Base-by-base conservation (phyloP, 2,329 filamentous ascomycete species). In the Exophiala spinifera region DNA sequence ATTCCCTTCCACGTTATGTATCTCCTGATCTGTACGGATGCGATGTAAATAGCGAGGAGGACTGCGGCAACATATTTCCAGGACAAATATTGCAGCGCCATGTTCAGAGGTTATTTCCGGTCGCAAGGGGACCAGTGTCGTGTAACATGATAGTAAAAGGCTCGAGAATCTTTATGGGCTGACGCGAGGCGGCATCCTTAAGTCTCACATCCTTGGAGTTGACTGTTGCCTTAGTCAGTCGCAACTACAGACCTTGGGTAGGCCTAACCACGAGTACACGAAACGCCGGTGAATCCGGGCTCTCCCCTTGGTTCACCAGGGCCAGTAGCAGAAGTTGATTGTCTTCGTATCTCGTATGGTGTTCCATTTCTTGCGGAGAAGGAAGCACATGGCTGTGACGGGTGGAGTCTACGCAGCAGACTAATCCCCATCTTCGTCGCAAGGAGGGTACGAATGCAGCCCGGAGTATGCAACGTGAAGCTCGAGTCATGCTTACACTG, bases 1-100 rank as follows among this genome's bases (percentile, higher is more conserved):
- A 62, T 49, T 39, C 50, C 46, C 40, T 55, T 46, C 53, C 51
- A 50, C 28, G 55, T 55, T 19, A 51, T 40, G n/a, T 60, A 60
- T 43, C 57, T 52, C 31, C 52, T 46, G 44, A 56, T 21, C 19
- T 57, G 56, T 21, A 60, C 48, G 14, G 55, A 57, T 11, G 46
- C 44, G 13, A 58, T 31, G 17, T 55, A 59, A 3, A 40, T 42
- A 3, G 55, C 33, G 23, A 58, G 49, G 15, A 44, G 14, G 13
- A 39, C 19, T 15, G 52, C 21, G 7, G 40, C 37, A 8, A 55
- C 11, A 37, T 52, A 59, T 52, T 52, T 51, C 59, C 59, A 61
- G 5, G 51, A 53, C n/a, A 54, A 45, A 28, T 48, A 34, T 20
- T 58, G 40, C 25, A 51, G 25, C 25, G 54, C 20, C 59, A 59